Conservation (phyloP, 116 monocot species). For the Trichopus zeylanicus region DNA sequence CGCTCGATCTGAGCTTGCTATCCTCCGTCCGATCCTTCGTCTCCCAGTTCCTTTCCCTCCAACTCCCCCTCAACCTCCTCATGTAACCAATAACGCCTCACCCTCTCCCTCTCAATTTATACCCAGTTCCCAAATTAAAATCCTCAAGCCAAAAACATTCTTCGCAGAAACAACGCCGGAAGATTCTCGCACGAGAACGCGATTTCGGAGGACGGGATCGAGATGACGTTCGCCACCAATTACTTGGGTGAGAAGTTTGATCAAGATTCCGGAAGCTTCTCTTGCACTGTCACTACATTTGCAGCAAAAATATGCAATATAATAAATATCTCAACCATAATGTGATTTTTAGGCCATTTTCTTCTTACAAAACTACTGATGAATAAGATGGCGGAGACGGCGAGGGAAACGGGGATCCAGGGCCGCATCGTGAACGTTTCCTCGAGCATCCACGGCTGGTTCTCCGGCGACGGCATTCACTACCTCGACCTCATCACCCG, state of each 20-base stretch:
- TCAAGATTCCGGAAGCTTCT: too few relatives aligned
- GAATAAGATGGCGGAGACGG: conserved; percentile 57
- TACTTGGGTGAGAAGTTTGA: conserved; percentile 39
- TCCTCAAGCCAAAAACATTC: neutral
- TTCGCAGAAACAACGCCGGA: conserved; percentile 41
- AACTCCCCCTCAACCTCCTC: conserved; percentile 68
- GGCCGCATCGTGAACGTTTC: conserved; percentile 80
- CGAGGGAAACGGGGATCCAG: conserved; percentile 43
- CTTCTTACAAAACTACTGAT: conserved; percentile 58
- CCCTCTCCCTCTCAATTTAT: neutral
- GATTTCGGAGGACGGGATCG: conserved; percentile 54
- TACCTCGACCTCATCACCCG: conserved; percentile 44
- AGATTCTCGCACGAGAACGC: conserved; percentile 44
- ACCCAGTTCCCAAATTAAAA: neutral
- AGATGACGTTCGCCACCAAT: conserved; percentile 74
- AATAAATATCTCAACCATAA: too few relatives aligned
- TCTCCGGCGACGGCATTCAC: conserved; percentile 47
- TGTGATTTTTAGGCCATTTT: conserved; percentile 54
- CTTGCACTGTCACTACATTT: too few relatives aligned
- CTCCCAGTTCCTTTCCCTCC: conserved; percentile 34
- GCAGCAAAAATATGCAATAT: too few relatives aligned
- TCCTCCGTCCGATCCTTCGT: conserved; percentile 54
- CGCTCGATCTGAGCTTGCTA: conserved; percentile 72
- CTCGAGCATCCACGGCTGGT: conserved; percentile 63
- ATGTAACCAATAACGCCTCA: conserved; percentile 17